Percentiles rank a stretch among this genome's conserved stretches.
Conservation (phyloP, 2,329 filamentous ascomycete species). For the Macrophomina phaseolina region DNA sequence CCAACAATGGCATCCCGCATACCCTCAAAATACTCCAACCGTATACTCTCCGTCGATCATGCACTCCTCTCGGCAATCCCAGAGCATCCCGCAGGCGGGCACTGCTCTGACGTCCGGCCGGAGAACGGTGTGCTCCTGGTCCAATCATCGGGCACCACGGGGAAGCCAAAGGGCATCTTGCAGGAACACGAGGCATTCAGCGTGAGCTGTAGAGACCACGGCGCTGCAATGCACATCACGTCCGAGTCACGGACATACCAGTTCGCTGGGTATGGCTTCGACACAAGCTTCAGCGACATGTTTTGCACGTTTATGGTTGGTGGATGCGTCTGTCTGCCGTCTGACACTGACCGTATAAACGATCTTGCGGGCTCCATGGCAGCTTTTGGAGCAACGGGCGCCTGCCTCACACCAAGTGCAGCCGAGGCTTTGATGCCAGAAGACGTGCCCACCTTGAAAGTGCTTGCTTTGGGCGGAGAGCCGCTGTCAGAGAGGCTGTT, state of each 20-base stretch:
- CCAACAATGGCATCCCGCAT: background rate
- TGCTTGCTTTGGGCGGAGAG: conserved; percentile 41
- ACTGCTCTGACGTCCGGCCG: background rate
- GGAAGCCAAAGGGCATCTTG: conserved; percentile 37
- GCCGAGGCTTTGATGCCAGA: conserved; percentile 45
- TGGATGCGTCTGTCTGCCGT: conserved; percentile 35
- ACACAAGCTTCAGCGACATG: background rate
- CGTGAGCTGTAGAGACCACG: conserved; percentile 35
- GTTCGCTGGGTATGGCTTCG: background rate
- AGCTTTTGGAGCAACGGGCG: background rate
- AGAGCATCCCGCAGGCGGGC: background rate
- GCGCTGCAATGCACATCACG: background rate
- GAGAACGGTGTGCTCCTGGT: conserved; percentile 37
- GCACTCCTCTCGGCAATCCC: no score
- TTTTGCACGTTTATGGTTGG: background rate
- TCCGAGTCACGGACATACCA: conserved; percentile 4
- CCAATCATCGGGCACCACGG: conserved; percentile 45
- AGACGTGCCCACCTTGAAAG: conserved; percentile 49
- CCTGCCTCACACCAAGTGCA: conserved; percentile 29
- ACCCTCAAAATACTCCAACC: background rate
- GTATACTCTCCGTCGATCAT: no score
- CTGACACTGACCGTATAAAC: conserved; percentile 43
- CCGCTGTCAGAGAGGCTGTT: conserved; percentile 31
- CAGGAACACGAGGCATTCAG: background rate
- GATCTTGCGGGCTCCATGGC: background rate